A percentile compares a stretch with the other conserved stretches of the same genome.
Evolutionary conservation across 805 yeast species (phyloP).

Genomic region (Nakazawaea ishiwadae): DNA sequence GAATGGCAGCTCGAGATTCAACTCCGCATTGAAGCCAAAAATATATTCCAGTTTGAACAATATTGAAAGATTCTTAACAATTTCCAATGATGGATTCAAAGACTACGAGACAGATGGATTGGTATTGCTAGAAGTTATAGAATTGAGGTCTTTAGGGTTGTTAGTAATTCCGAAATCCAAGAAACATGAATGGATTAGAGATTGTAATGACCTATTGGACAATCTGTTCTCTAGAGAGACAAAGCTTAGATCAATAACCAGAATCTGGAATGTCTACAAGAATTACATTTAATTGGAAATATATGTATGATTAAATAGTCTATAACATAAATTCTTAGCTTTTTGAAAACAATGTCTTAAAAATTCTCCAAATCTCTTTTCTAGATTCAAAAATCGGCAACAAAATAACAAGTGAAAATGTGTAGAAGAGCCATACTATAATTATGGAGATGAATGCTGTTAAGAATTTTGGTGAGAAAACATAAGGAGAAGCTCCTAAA

Average conservation of each 20-base stretch:
- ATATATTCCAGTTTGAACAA: conserved; percentile 47
- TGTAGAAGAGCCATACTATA: conserved; percentile 30
- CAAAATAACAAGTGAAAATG: conserved; percentile 11
- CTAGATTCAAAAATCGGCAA: not conserved
- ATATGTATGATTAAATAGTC: too few species aligned
- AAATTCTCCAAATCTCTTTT: not conserved
- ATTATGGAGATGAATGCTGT: conserved; percentile 27
- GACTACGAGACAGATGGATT: conserved; percentile 48
- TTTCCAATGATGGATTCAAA: conserved; percentile 16
- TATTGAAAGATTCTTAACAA: conserved; percentile 49
- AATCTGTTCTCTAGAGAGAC: conserved; percentile 28
- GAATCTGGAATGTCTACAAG: conserved; percentile 60
- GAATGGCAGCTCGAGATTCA: conserved; percentile 30
- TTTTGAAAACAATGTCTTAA: not conserved
- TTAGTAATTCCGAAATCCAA: conserved; percentile 46
- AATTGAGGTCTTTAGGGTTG: conserved; percentile 46
- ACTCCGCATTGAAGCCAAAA: conserved; percentile 30
- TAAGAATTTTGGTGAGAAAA: conserved; percentile 28
- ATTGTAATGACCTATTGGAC: conserved; percentile 55
- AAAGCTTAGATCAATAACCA: conserved; percentile 43
- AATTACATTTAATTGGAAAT: not conserved
- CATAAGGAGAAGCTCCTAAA: conserved; percentile 28
- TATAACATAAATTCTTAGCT: too few species aligned
- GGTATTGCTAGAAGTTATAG: conserved; percentile 60
- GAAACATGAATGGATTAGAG: conserved; percentile 53